Evolutionary conservation across 495 filamentous ascomycete genomes (phyloP).

Genomic region (Astrothelium macrocarpum): DNA sequence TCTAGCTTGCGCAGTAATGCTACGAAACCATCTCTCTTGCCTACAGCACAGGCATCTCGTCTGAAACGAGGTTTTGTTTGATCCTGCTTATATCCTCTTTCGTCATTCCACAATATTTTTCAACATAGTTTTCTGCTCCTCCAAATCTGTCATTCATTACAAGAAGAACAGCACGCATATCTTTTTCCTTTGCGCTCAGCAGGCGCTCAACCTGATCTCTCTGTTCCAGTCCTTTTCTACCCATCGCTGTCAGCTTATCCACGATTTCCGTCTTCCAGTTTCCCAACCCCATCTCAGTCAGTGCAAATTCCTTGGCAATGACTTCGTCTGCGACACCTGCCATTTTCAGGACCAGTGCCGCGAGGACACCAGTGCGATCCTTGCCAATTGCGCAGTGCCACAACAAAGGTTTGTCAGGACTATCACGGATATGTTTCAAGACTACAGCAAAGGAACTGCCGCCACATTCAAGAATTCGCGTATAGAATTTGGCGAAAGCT

Average conservation of each 20-base stretch:
- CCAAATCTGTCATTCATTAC: slow-evolving; percentile 47
- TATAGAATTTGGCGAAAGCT: slow-evolving; percentile 32
- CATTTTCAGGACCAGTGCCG: slow-evolving; percentile 28
- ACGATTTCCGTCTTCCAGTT: slow-evolving; percentile 22
- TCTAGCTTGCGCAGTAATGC: not conserved
- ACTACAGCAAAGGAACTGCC: slow-evolving; percentile 23
- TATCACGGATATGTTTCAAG: slow-evolving; percentile 22
- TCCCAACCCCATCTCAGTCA: slow-evolving; percentile 31
- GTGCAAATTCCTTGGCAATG: slow-evolving; percentile 31
- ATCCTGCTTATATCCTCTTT: slow-evolving; percentile 41
- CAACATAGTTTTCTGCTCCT: slow-evolving; percentile 45
- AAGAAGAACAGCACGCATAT: slow-evolving; percentile 45
- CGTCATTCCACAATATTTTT: slow-evolving; percentile 43
- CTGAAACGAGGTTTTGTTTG: slow-evolving; percentile 33
- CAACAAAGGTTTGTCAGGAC: slow-evolving; percentile 18
- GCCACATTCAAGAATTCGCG: slow-evolving; percentile 26
- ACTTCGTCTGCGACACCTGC: slow-evolving; percentile 22
- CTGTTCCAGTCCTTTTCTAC: slow-evolving; percentile 23
- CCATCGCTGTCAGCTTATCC: slow-evolving; percentile 20
- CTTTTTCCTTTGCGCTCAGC: slow-evolving; percentile 20
- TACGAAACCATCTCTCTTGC: not conserved
- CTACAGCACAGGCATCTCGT: not conserved
- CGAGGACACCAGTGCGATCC: slow-evolving; percentile 35
- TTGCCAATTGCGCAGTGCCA: slow-evolving; percentile 38
- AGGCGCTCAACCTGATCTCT: slow-evolving; percentile 11